phyloP scores from a whole-genome alignment of 345 rosid species.

The Aquilaria malaccensis region DNA sequence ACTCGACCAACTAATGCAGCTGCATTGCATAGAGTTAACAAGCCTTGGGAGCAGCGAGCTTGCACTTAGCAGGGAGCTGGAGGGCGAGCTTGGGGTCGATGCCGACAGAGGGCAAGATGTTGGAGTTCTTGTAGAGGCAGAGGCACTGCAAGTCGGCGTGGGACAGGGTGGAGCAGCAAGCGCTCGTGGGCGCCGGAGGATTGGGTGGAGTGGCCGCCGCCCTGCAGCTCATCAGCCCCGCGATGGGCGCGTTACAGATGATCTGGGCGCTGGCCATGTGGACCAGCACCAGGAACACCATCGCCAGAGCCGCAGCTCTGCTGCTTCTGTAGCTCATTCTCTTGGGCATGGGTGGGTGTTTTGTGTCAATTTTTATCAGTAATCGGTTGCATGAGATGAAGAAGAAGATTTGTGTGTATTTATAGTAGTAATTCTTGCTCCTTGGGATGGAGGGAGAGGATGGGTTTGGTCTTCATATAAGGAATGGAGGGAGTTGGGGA shows the following conservation, averaged over 20 bases:
- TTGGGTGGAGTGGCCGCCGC: constrained; percentile 40
- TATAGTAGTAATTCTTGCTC: no score
- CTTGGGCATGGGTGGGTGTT: no score
- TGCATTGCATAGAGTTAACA: constrained; percentile 16
- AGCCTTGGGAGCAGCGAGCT: constrained; percentile 29
- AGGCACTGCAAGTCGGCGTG: constrained; percentile 39
- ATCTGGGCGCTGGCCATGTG: constrained; percentile 20
- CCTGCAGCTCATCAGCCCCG: constrained; percentile 38
- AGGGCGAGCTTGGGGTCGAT: constrained; percentile 54
- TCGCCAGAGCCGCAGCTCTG: no score
- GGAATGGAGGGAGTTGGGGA: no score
- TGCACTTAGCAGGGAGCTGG: constrained; percentile 45
- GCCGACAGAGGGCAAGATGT: constrained; percentile 38
- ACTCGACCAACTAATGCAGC: no score
- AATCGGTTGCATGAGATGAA: no score
- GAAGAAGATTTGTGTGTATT: no score
- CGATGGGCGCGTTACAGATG: constrained; percentile 30
- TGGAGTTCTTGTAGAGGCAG: constrained; percentile 46
- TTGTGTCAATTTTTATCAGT: no score
- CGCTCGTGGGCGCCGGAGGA: constrained; percentile 25
- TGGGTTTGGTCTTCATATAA: no score
- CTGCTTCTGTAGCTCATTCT: no score
- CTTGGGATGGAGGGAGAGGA: no score
- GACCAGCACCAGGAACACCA: no score
- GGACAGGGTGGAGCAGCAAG: constrained; percentile 40